A percentile compares a stretch with the other conserved stretches of the same genome.
Conservation (phyloP, 1,139 yeast genomes). For the Suzukiozyma palmioleophila region DNA sequence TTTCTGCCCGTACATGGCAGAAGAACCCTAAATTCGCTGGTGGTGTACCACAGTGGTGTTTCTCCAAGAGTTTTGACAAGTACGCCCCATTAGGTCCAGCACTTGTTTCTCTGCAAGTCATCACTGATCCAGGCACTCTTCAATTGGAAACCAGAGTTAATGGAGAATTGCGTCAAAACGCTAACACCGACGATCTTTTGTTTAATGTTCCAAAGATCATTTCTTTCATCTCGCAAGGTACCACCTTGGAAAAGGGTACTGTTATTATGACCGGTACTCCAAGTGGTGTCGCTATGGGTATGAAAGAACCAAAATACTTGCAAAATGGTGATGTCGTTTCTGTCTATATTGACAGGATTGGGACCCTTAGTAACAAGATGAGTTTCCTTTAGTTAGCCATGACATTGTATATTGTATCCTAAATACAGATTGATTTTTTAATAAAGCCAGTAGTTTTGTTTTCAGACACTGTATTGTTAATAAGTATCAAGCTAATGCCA, state of each 20-base stretch:
- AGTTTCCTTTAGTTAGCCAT: conserved; percentile 6
- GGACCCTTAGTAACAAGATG: conserved; percentile 38
- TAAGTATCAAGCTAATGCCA: too few relatives aligned
- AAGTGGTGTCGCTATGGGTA: conserved; percentile 47
- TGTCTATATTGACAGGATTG: conserved; percentile 39
- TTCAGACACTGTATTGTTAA: too few relatives aligned
- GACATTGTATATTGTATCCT: too few relatives aligned
- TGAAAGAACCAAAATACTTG: conserved; percentile 38
- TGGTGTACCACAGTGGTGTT: conserved; percentile 49
- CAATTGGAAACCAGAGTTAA: conserved; percentile 35
- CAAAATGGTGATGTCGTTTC: conserved; percentile 42
- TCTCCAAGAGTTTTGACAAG: conserved; percentile 52
- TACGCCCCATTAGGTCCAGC: conserved; percentile 54
- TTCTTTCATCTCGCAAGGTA: conserved; percentile 47
- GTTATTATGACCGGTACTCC: conserved; percentile 53
- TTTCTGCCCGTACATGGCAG: conserved; percentile 54
- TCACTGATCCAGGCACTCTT: conserved; percentile 31
- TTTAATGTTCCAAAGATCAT: conserved; percentile 42
- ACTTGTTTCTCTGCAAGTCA: conserved; percentile 33
- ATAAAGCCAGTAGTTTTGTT: too few relatives aligned
- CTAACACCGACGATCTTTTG: conserved; percentile 44
- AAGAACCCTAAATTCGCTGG: conserved; percentile 17
- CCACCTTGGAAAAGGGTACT: conserved; percentile 47
- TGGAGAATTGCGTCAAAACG: conserved; percentile 26
- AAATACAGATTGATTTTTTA: too few relatives aligned